Conservation (phyloP, 2,329 filamentous ascomycete genomes). For the Beauveria bassiana region DNA sequence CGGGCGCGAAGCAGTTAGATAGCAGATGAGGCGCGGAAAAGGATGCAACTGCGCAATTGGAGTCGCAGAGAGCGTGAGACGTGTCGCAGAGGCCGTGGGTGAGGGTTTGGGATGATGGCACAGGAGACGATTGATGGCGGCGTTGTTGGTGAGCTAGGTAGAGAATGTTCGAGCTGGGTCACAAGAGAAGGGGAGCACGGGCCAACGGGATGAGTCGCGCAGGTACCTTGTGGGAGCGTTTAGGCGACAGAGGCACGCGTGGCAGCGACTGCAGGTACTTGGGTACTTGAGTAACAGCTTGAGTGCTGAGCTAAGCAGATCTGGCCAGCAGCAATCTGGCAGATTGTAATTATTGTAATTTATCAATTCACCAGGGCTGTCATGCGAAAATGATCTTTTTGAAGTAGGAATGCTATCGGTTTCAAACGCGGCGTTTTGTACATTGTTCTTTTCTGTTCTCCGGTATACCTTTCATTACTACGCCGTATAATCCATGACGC, state of each 20-base stretch:
- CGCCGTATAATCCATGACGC: neutral
- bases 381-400: too few relatives aligned
- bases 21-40: neutral
- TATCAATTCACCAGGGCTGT: too few relatives aligned
- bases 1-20: neutral
- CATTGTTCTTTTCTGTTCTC: neutral
- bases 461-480: neutral
- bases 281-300: neutral
- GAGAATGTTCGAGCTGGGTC: conserved; percentile 12
- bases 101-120: neutral
- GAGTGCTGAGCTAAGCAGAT: conserved; percentile 2
- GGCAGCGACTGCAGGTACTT: neutral
- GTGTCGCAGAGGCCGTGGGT: conserved; percentile 11
- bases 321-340: neutral
- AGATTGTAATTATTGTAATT: too few relatives aligned
- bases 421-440: too few relatives aligned
- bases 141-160: conserved; percentile 4
- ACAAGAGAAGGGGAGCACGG: conserved; percentile 8
- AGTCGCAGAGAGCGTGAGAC: conserved; percentile 10
- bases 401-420: too few relatives aligned
- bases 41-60: neutral
- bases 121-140: conserved; percentile 1
- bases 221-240: neutral
- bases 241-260: conserved; percentile 10
- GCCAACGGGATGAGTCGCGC: conserved; percentile 3